These are phyloP conservation scores for Fusarium bulbicola DNA, from an alignment of 2,329 filamentous ascomycete genomes.

Conservation along the genomic window DNA sequence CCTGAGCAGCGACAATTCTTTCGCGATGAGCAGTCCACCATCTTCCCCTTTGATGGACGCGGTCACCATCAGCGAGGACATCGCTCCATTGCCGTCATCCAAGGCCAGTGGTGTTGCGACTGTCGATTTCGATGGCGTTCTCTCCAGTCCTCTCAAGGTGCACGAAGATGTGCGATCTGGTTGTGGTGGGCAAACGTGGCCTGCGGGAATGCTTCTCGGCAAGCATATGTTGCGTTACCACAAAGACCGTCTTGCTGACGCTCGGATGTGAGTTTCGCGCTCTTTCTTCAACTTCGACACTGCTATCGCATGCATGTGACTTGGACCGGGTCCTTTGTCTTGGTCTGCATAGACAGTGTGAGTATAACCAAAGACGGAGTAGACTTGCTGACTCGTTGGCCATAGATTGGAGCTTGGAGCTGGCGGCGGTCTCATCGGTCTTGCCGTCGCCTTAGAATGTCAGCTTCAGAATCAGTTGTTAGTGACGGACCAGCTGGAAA, in stretches of 20 bases:
- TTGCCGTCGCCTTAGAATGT: slow-evolving; percentile 68
- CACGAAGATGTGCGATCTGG: slow-evolving; percentile 88
- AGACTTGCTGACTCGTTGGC: slow-evolving; percentile 35
- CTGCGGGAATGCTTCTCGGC: slow-evolving; percentile 86
- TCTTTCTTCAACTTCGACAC: background rate
- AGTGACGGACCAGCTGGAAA: slow-evolving; percentile 87
- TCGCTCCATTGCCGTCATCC: slow-evolving; percentile 68
- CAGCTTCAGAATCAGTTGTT: slow-evolving; percentile 65
- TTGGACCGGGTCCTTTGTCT: background rate
- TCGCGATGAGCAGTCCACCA: slow-evolving; percentile 46
- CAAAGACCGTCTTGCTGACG: slow-evolving; percentile 66
- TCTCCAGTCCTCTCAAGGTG: slow-evolving; percentile 75
- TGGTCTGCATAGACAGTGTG: slow-evolving; percentile 11
- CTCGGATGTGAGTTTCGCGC: slow-evolving; percentile 69
- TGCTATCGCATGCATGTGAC: slow-evolving; percentile 15
- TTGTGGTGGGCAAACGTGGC: slow-evolving; percentile 95
- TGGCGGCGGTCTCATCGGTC: slow-evolving; percentile 86
- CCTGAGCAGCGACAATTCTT: background rate
- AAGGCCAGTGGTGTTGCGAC: slow-evolving; percentile 62
- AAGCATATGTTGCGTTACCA: slow-evolving; percentile 86
- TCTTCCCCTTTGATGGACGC: slow-evolving; percentile 62
- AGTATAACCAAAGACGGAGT: slow-evolving; percentile 3
- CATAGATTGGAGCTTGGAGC: slow-evolving; percentile 88
- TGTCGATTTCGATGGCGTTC: slow-evolving; percentile 76
- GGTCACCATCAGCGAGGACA: slow-evolving; percentile 61